These are phyloP conservation scores for Paramecium sexaurelia DNA, from an alignment of 73 alveolate species.

Conservation along the genomic window DNA sequence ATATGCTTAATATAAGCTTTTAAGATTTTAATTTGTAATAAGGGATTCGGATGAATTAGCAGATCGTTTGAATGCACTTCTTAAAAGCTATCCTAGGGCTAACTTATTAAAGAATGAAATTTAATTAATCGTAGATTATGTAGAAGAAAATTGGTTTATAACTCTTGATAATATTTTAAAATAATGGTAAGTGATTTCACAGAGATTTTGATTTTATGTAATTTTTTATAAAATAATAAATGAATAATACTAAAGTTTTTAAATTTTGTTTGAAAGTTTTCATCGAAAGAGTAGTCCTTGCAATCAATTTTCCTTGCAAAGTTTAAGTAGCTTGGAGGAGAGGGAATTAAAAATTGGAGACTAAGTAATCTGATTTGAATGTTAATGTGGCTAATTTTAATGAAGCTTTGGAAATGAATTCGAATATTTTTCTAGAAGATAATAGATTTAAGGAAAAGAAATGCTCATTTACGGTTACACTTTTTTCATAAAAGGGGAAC, in stretches of 20 bases:
- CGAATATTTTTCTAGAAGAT: constrained; percentile 2
- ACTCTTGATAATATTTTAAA: background rate
- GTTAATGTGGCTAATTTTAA: background rate
- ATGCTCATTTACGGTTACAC: constrained; percentile 1
- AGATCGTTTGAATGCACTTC: background rate
- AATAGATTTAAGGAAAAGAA: constrained; percentile 1
- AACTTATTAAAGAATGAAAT: background rate
- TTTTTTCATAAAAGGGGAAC: background rate
- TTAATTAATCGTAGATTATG: background rate
- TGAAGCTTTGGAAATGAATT: background rate
- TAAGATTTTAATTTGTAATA: background rate
- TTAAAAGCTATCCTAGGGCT: background rate
- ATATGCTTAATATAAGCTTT: background rate
- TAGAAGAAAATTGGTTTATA: background rate
- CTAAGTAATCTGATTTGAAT: background rate
- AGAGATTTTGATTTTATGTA: background rate
- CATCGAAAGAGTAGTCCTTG: constrained; percentile 36
- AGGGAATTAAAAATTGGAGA: constrained; percentile 32
- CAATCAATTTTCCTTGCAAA: constrained; percentile 14
- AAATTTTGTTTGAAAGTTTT: constrained; percentile 13
- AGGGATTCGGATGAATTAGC: background rate
- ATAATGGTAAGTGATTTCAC: background rate
- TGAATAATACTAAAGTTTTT: constrained; percentile 22
- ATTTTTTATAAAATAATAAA: background rate
- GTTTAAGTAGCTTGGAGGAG: constrained; percentile 26